These are phyloP conservation scores for Cryphonectria nitschkei DNA, from an alignment of 2,329 filamentous ascomycete species.

Conservation along the genomic window DNA sequence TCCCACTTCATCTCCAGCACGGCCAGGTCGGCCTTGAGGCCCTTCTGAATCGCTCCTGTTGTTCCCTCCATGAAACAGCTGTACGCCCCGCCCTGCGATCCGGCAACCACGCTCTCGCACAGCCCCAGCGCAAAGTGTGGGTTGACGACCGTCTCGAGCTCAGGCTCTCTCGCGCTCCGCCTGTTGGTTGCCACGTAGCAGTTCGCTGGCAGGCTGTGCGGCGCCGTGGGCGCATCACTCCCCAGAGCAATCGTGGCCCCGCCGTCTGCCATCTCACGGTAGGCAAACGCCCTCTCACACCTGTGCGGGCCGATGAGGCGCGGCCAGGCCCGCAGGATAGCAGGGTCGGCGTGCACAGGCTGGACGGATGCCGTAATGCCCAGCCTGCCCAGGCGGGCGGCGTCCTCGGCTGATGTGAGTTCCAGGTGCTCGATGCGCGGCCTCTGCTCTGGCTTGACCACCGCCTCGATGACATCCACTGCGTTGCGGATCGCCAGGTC, in stretches of 20 bases:
- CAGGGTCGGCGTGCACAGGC: conserved; percentile 63
- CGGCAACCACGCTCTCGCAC: conserved; percentile 57
- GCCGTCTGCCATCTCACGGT: conserved; percentile 60
- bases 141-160: conserved; percentile 49
- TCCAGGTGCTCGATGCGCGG: conserved; percentile 70
- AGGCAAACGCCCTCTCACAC: conserved; percentile 62
- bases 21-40: conserved; percentile 62
- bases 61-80: conserved; percentile 60
- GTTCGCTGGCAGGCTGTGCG: conserved; percentile 57
- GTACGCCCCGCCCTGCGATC: conserved; percentile 59
- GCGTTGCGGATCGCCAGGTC: conserved; percentile 61
- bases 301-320: conserved; percentile 57
- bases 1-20: conserved; percentile 56
- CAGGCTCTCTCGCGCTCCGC: conserved; percentile 55
- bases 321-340: conserved; percentile 65
- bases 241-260: conserved; percentile 61
- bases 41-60: conserved; percentile 55
- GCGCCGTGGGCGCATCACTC: conserved; percentile 63
- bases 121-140: conserved; percentile 56
- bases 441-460: conserved; percentile 49
- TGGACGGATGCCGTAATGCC: conserved; percentile 65
- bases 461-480: conserved; percentile 56
- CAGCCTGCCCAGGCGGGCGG: conserved; percentile 56
- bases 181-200: conserved; percentile 63
- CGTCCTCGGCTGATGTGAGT: conserved; percentile 58